Evolutionary conservation across 2,329 filamentous ascomycete species (phyloP).

Genomic region (Cercospora canescens): DNA sequence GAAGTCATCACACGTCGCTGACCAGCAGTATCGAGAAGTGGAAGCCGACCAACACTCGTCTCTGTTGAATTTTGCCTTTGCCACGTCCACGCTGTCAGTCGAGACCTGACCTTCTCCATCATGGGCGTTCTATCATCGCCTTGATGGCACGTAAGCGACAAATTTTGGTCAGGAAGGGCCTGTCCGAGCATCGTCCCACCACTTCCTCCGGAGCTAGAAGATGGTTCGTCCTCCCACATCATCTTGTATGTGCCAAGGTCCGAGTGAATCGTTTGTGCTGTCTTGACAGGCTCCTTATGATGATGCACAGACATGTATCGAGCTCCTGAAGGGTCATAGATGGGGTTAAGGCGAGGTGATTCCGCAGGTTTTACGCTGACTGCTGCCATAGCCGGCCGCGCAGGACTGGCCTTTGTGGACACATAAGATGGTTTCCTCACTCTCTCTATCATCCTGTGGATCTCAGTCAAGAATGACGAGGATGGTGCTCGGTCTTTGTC

Average conservation of each 20-base stretch:
- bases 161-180: neutral
- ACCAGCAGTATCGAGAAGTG: slow-evolving; percentile 11
- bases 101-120: slow-evolving; percentile 28
- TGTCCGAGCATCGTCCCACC: slow-evolving; percentile 10
- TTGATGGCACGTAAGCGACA: neutral
- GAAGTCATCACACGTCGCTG: neutral
- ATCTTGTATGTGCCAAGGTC: slow-evolving; percentile 28
- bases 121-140: slow-evolving; percentile 5
- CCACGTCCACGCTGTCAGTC: slow-evolving; percentile 31
- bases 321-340: slow-evolving; percentile 19
- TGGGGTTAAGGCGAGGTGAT: slow-evolving; percentile 20
- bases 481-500: slow-evolving; percentile 16
- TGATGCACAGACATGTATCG: neutral
- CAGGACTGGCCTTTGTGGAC: slow-evolving; percentile 19
- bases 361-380: slow-evolving; percentile 25
- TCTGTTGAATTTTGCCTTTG: slow-evolving; percentile 20
- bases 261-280: slow-evolving; percentile 27
- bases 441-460: slow-evolving; percentile 14
- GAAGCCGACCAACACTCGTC: slow-evolving; percentile 13
- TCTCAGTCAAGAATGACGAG: slow-evolving; percentile 19
- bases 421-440: slow-evolving; percentile 15
- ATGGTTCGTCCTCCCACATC: slow-evolving; percentile 28
- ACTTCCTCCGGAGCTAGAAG: slow-evolving; percentile 16
- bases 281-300: slow-evolving; percentile 14
- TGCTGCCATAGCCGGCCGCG: slow-evolving; percentile 24